phyloP scores from a whole-genome alignment of 2,329 filamentous ascomycete species.

The Mycosphaerelloides madeirae region DNA sequence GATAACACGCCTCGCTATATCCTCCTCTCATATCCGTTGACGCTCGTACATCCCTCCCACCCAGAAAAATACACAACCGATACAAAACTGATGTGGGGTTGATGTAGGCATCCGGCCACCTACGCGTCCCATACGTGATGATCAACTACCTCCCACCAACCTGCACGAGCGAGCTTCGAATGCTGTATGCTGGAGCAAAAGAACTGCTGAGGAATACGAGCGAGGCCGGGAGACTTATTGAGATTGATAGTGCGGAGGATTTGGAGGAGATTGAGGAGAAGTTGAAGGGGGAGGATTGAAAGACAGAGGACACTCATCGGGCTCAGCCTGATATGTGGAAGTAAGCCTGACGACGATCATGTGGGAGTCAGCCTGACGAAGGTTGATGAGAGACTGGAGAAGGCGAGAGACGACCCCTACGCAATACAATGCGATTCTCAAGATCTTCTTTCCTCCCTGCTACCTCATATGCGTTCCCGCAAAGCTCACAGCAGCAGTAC shows the following conservation, averaged over 20 bases:
- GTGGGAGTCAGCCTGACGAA: too few species aligned
- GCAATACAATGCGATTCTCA: too few species aligned
- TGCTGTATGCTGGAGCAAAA: constrained; percentile 94
- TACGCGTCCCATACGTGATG: constrained; percentile 88
- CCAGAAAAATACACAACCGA: too few species aligned
- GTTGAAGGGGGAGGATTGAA: constrained; percentile 44
- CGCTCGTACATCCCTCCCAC: constrained; percentile 57
- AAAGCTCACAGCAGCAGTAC: too few species aligned
- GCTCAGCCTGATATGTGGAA: too few species aligned
- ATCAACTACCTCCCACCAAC: constrained; percentile 92
- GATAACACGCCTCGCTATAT: constrained; percentile 89
- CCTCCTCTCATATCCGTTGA: constrained; percentile 84
- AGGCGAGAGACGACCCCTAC: too few species aligned
- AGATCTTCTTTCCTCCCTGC: too few species aligned
- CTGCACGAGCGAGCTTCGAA: constrained; percentile 78
- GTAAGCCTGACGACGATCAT: too few species aligned
- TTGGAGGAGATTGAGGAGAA: constrained; percentile 73
- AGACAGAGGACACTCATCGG: too few species aligned
- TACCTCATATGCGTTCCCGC: too few species aligned
- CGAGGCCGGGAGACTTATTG: constrained; percentile 82
- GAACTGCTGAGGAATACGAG: constrained; percentile 91
- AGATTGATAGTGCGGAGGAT: constrained; percentile 76
- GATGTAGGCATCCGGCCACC: constrained; percentile 67
- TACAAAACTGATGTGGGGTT: not conserved
- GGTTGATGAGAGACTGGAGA: too few species aligned